Evolutionary conservation across 805 yeast species (phyloP).

Genomic region (Wickerhamiella spandovensis): DNA sequence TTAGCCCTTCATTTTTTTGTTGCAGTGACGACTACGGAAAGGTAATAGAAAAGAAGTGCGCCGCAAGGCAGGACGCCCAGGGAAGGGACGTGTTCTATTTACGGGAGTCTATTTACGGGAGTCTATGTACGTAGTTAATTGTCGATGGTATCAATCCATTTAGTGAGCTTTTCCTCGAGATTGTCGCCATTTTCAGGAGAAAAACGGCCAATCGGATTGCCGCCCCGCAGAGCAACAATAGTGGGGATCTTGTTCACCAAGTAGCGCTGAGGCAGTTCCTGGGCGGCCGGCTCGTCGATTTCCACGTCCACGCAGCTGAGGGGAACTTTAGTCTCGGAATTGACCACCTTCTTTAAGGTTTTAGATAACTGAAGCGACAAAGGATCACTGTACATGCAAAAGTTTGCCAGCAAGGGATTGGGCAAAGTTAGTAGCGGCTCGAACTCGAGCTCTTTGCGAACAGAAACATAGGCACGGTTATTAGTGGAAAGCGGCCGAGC

Average conservation of each 20-base stretch:
- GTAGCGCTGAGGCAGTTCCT: slow-evolving; percentile 45
- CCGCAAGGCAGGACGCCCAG: too few species aligned
- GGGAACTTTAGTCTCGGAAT: slow-evolving; percentile 32
- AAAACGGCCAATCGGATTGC: slow-evolving; percentile 38
- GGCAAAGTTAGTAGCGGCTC: slow-evolving; percentile 37
- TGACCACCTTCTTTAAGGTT: slow-evolving; percentile 40
- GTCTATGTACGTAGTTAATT: too few species aligned
- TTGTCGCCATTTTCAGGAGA: slow-evolving; percentile 18
- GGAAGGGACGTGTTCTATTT: too few species aligned
- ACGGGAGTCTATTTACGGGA: too few species aligned
- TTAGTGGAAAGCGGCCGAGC: slow-evolving; percentile 11
- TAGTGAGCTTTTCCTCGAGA: slow-evolving; percentile 21
- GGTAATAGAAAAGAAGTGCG: too few species aligned
- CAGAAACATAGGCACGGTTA: slow-evolving; percentile 37
- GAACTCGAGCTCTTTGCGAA: slow-evolving; percentile 47
- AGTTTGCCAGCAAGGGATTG: slow-evolving; percentile 56
- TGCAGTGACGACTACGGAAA: too few species aligned
- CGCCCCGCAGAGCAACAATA: slow-evolving; percentile 52
- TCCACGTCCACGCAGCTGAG: slow-evolving; percentile 61
- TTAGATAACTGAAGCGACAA: slow-evolving; percentile 50
- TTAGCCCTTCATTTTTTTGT: too few species aligned
- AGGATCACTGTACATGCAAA: slow-evolving; percentile 53
- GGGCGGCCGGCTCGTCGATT: slow-evolving; percentile 50
- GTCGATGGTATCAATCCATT: slow-evolving; percentile 26
- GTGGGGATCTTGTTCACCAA: slow-evolving; percentile 48